Percentiles rank a stretch among this genome's conserved stretches.
These are phyloP conservation scores for Trametes sp. DNA, from an alignment of 1,284 basidiomycete genomes.

Conservation along the genomic window DNA sequence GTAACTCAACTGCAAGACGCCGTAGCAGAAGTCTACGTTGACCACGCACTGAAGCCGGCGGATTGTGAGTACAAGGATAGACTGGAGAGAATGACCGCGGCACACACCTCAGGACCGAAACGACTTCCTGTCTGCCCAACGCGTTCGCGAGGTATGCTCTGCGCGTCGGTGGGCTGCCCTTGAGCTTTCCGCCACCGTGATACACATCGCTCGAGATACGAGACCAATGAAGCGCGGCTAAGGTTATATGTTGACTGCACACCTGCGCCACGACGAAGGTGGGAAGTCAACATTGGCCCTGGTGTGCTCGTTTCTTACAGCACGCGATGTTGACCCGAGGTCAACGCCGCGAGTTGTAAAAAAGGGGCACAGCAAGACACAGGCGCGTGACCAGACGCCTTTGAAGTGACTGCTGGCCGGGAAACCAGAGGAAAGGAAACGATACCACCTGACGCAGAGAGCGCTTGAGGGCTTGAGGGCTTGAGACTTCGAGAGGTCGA, in stretches of 20 bases:
- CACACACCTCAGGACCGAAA: conserved; percentile 63
- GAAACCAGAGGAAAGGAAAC: background rate
- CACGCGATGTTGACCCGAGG: background rate
- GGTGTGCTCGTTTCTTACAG: background rate
- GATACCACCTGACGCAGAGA: no score
- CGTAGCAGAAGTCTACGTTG: conserved; percentile 80
- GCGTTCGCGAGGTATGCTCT: conserved; percentile 65
- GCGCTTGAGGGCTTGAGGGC: background rate
- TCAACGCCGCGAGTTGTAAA: background rate
- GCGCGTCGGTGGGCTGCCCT: conserved; percentile 43
- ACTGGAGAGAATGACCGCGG: no score
- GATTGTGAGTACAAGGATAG: no score
- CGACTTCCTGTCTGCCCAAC: conserved; percentile 57
- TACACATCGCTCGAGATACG: background rate
- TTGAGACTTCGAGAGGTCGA: no score
- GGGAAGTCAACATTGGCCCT: background rate
- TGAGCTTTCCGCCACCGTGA: conserved; percentile 14
- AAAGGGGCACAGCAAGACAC: no score
- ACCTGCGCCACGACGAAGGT: background rate
- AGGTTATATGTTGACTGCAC: background rate
- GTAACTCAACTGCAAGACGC: conserved; percentile 77
- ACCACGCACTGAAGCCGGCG: conserved; percentile 78
- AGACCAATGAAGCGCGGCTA: background rate
- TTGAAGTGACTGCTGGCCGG: background rate
- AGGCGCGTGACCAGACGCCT: background rate